A percentile compares a stretch with the other conserved stretches of the same genome.
Evolutionary conservation across 2,329 filamentous ascomycete genomes (phyloP).

Genomic region (Ceratocystis smalleyi): DNA sequence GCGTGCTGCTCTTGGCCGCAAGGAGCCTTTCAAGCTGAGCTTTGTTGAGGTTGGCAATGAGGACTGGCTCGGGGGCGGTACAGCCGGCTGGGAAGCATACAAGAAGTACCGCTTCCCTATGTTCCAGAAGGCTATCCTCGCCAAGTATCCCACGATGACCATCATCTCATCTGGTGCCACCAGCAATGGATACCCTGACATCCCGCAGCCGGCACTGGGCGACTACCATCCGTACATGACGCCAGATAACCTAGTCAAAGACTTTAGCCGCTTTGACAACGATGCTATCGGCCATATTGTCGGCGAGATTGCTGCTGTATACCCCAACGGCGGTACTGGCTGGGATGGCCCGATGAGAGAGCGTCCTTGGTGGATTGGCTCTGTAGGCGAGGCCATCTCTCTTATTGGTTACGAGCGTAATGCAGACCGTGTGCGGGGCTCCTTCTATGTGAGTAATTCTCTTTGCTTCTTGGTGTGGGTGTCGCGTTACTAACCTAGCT

Average conservation of each 20-base stretch:
- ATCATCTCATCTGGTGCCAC: constrained; percentile 36
- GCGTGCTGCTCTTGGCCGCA: constrained; percentile 44
- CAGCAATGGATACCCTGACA: constrained; percentile 26
- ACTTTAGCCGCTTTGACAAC: constrained; percentile 41
- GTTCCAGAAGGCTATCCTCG: constrained; percentile 44
- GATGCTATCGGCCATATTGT: constrained; percentile 24
- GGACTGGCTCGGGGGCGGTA: constrained; percentile 41
- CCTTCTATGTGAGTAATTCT: constrained; percentile 27
- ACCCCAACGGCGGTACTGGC: constrained; percentile 36
- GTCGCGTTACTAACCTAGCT: not conserved
- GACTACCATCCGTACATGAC: constrained; percentile 38
- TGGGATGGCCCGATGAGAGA: constrained; percentile 31
- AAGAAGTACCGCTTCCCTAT: constrained; percentile 41
- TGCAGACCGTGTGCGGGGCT: constrained; percentile 39
- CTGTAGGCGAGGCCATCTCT: constrained; percentile 49
- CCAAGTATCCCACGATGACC: constrained; percentile 40
- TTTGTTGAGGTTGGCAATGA: constrained; percentile 56
- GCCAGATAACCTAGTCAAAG: constrained; percentile 34
- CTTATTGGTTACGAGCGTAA: constrained; percentile 52
- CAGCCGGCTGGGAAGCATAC: constrained; percentile 32
- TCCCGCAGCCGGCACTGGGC: constrained; percentile 29
- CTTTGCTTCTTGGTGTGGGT: not conserved
- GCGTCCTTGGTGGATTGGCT: constrained; percentile 43
- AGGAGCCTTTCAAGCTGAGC: constrained; percentile 43
- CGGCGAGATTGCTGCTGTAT: constrained; percentile 37